phyloP scores from a whole-genome alignment of 2,329 filamentous ascomycete genomes.

The Fusarium protoensiforme region DNA sequence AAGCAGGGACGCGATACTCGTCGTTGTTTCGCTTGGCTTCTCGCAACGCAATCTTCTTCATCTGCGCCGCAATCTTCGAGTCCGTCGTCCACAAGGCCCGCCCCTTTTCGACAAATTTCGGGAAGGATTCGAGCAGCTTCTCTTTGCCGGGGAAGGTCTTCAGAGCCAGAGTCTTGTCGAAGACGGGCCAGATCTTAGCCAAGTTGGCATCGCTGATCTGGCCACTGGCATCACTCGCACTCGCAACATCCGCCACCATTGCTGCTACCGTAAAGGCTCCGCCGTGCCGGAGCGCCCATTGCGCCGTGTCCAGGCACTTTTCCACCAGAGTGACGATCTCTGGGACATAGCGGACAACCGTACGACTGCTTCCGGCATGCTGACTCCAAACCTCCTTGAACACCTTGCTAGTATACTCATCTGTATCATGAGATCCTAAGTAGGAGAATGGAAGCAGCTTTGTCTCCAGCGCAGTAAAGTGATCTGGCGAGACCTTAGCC shows the following conservation, averaged over 20 bases:
- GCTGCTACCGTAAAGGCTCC: constrained; percentile 84
- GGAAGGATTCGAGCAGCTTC: constrained; percentile 81
- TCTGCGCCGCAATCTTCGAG: constrained; percentile 65
- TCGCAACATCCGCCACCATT: constrained; percentile 73
- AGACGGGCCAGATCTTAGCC: constrained; percentile 79
- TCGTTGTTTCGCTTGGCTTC: constrained; percentile 94
- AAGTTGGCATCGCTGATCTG: constrained; percentile 71
- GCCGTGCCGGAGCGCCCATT: constrained; percentile 92
- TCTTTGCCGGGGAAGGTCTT: constrained; percentile 97
- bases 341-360: constrained; percentile 83
- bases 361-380: constrained; percentile 85
- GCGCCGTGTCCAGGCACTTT: constrained; percentile 78
- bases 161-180: constrained; percentile 83
- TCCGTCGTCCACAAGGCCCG: constrained; percentile 68
- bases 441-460: constrained; percentile 88
- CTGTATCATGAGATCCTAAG: constrained; percentile 85
- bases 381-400: constrained; percentile 90
- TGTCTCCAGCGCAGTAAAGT: constrained; percentile 81
- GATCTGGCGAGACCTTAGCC: constrained; percentile 88
- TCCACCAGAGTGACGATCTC: constrained; percentile 81
- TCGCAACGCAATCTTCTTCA: constrained; percentile 83
- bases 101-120: constrained; percentile 77
- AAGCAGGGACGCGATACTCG: constrained; percentile 81
- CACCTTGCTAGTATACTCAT: constrained; percentile 81
- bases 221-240: constrained; percentile 65